These are phyloP conservation scores for Epithemia pelagica DNA, from an alignment of 108 stramenopile genomes.

Conservation along the genomic window DNA sequence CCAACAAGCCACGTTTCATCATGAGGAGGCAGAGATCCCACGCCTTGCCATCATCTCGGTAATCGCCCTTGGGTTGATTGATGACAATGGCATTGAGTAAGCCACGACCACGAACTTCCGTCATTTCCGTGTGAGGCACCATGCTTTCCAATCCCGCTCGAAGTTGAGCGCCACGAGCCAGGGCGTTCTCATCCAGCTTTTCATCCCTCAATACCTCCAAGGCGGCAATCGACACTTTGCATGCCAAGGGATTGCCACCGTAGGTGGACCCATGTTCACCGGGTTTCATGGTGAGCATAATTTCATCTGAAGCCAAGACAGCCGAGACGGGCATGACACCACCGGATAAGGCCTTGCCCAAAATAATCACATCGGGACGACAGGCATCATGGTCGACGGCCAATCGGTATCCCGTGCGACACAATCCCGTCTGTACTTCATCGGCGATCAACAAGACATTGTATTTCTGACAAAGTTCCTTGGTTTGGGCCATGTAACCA, in stretches of 20 bases:
- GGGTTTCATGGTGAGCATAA: conserved; percentile 95
- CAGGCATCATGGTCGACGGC: conserved; percentile 89
- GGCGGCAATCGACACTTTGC: conserved; percentile 94
- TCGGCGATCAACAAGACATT: conserved; percentile 96
- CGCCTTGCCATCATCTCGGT: conserved; percentile 84
- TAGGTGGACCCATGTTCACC: conserved; percentile 99
- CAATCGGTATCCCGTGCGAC: conserved; percentile 89
- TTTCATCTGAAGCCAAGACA: conserved; percentile 91
- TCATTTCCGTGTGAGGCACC: conserved; percentile 49
- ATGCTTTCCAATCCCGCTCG: conserved; percentile 61
- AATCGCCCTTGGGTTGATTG: conserved; percentile 80
- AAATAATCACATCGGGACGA: conserved; percentile 93
- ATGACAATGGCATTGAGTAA: conserved; percentile 97
- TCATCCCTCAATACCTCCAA: conserved; percentile 94
- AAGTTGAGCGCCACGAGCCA: conserved; percentile 84
- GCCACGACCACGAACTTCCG: conserved; percentile 88
- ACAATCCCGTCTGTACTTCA: conserved; percentile 99
- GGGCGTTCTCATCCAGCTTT: conserved; percentile 81
- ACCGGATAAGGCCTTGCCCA: conserved; percentile 96
- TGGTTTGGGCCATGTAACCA: conserved; percentile 89
- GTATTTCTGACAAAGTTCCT: conserved; percentile 87
- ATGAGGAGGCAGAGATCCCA: conserved; percentile 89
- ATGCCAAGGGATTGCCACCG: conserved; percentile 99
- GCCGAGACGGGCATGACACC: conserved; percentile 96
- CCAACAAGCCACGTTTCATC: conserved; percentile 90